phyloP scores from a whole-genome alignment of 2,329 filamentous ascomycete species.

The Hypoxylon sp. region DNA sequence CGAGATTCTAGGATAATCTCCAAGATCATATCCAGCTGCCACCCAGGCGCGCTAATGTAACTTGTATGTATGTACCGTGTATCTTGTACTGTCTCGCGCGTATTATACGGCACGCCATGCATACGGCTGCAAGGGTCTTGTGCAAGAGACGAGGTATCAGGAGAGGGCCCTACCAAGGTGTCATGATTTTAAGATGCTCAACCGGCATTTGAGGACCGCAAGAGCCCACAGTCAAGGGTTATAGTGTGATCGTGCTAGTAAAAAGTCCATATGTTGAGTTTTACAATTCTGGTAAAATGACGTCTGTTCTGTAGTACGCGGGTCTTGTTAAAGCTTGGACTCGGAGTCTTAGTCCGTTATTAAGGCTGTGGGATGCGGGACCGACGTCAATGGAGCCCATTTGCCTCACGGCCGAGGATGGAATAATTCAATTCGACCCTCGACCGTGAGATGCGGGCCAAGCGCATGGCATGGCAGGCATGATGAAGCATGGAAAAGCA shows the following conservation, averaged over 20 bases:
- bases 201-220: slow-evolving; percentile 32
- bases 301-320: slow-evolving; percentile 25
- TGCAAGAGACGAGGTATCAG: slow-evolving; percentile 23
- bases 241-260: slow-evolving; percentile 35
- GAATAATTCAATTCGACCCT: slow-evolving; percentile 20
- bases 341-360: slow-evolving; percentile 19
- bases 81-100: slow-evolving; percentile 34
- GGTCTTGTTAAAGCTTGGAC: slow-evolving; percentile 14
- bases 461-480: slow-evolving; percentile 33
- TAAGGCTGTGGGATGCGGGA: slow-evolving; percentile 27
- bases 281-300: slow-evolving; percentile 33
- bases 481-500: slow-evolving; percentile 30
- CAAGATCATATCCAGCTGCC: too few species aligned
- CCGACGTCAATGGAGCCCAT: slow-evolving; percentile 29
- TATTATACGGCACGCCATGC: slow-evolving; percentile 39
- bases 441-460: slow-evolving; percentile 36
- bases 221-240: slow-evolving; percentile 28
- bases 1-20: too few species aligned
- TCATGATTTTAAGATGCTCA: slow-evolving; percentile 34
- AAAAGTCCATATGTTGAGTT: slow-evolving; percentile 25
- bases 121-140: slow-evolving; percentile 42
- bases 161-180: slow-evolving; percentile 25
- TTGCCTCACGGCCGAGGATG: slow-evolving; percentile 16
- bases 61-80: slow-evolving; percentile 20
- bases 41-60: too few species aligned